phyloP scores from a whole-genome alignment of 2,329 filamentous ascomycete genomes.

The Alternaria triticimaculans region DNA sequence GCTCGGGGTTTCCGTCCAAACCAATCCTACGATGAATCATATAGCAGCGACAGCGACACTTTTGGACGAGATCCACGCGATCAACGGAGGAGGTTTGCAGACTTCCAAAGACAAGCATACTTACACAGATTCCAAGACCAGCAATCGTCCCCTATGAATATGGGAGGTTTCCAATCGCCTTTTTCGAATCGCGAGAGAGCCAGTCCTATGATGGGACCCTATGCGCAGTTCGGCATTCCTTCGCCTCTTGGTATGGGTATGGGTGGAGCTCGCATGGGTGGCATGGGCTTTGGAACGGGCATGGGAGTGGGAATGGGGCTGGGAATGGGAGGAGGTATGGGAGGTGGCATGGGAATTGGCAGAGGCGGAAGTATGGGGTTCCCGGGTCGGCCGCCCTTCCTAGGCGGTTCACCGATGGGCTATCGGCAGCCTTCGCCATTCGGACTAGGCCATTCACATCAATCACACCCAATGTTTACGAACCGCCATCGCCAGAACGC shows the following conservation, averaged over 20 bases:
- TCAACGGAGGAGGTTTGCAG: not conserved
- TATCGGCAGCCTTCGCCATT: conserved; percentile 2
- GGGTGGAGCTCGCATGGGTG: not conserved
- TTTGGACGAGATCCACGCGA: not conserved
- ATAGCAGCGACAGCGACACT: not conserved
- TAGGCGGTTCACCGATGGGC: not conserved
- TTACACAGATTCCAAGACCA: not conserved
- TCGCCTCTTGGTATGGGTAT: conserved; percentile 2
- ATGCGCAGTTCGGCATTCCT: not conserved
- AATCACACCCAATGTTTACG: not conserved
- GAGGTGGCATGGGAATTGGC: not conserved
- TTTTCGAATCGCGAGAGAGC: not conserved
- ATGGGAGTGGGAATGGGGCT: not conserved
- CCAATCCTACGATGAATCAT: not conserved
- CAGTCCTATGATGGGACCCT: conserved; percentile 6
- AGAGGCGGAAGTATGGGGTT: not conserved
- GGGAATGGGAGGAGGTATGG: not conserved
- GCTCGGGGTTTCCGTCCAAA: not conserved
- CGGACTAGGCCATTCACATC: not conserved
- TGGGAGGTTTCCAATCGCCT: not conserved
- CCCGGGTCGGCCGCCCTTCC: not conserved
- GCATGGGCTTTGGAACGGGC: not conserved
- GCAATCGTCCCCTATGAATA: not conserved
- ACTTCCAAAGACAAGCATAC: conserved; percentile 2
- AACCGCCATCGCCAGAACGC: not conserved